Conservation (phyloP, 345 rosid species). For the Eucalyptus viminalis region DNA sequence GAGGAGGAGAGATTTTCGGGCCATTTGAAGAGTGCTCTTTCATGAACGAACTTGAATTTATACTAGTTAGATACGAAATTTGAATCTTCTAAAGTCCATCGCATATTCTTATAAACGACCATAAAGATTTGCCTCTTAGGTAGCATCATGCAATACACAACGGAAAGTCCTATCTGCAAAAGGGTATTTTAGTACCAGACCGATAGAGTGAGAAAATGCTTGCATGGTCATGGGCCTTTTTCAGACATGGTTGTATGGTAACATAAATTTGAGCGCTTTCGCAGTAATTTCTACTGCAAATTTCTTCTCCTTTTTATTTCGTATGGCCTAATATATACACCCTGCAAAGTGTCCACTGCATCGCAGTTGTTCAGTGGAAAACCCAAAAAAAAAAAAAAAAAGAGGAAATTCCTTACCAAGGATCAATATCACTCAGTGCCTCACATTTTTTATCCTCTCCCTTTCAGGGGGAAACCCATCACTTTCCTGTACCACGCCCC, state of each 20-base stretch:
- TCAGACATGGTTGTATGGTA: background rate
- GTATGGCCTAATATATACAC: background rate
- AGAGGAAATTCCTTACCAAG: background rate
- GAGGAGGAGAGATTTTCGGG: background rate
- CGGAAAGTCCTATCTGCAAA: background rate
- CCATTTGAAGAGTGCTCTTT: background rate
- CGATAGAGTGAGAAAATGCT: background rate
- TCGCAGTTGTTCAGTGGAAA: background rate
- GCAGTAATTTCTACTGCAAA: background rate
- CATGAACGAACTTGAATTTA: background rate
- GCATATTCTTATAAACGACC: background rate
- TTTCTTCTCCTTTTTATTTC: background rate
- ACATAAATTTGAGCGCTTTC: background rate
- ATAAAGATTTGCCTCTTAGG: background rate
- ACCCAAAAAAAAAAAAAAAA: accelerated
- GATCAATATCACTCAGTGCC: background rate
- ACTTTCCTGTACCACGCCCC: no score
- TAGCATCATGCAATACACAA: background rate
- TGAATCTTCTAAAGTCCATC: background rate
- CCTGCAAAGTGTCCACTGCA: background rate
- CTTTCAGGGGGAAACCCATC: no score
- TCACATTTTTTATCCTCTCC: background rate
- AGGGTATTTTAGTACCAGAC: background rate
- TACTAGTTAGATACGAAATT: background rate
- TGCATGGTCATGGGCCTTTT: no score